Conservation (phyloP, 345 rosid genomes). For the Isatis tinctoria region DNA sequence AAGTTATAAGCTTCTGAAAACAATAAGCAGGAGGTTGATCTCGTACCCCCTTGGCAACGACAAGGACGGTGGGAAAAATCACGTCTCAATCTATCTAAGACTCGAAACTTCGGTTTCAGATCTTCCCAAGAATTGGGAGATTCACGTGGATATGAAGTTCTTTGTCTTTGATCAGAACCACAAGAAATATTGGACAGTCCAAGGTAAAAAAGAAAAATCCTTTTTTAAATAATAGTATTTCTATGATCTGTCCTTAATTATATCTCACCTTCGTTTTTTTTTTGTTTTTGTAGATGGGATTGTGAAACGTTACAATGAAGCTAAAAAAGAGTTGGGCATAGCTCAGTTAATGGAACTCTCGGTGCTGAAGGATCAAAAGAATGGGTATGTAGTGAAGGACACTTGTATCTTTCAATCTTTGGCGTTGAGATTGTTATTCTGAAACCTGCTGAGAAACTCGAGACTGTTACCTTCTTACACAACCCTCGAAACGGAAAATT, state of each 20-base stretch:
- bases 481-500: background rate
- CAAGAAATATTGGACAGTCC: background rate
- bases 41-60: background rate
- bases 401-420: background rate
- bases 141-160: background rate
- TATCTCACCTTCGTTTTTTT: background rate
- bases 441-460: background rate
- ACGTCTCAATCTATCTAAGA: background rate
- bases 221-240: too few relatives aligned
- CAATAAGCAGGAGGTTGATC: background rate
- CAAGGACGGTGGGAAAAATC: background rate
- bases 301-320: background rate
- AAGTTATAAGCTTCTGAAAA: background rate
- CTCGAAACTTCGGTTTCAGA: background rate
- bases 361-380: background rate
- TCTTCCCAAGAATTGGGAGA: background rate
- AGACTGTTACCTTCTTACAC: background rate
- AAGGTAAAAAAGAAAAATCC: background rate
- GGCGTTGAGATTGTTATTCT: background rate
- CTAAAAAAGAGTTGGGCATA: background rate
- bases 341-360: background rate
- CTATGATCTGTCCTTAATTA: background rate
- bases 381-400: background rate
- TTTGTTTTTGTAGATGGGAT: background rate
- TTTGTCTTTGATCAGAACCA: background rate